Percentiles rank a stretch among this genome's conserved stretches.
phyloP scores from a whole-genome alignment of 495 filamentous ascomycete species.

The Patellaria atrata region DNA sequence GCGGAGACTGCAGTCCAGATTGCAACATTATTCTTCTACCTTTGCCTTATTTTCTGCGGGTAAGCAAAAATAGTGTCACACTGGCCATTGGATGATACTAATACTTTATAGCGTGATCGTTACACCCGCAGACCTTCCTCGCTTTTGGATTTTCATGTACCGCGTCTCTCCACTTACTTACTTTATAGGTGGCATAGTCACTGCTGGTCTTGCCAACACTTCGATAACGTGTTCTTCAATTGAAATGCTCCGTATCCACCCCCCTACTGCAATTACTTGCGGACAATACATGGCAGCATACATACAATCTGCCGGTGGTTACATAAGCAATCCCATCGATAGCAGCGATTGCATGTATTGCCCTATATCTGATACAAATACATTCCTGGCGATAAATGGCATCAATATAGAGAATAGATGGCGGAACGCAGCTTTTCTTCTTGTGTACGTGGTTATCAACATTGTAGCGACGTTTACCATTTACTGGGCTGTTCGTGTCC shows the following conservation, averaged over 20 bases:
- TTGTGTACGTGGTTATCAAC: constrained; percentile 6
- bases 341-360: constrained; percentile 5
- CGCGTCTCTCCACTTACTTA: constrained; percentile 8
- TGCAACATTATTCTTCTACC: constrained; percentile 9
- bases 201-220: constrained; percentile 6
- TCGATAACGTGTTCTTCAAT: constrained; percentile 6
- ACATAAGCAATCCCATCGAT: constrained; percentile 1
- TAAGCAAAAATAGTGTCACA: constrained; percentile 5
- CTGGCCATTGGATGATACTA: background rate
- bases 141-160: constrained; percentile 11
- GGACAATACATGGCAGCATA: background rate
- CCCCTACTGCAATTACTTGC: constrained; percentile 2
- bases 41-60: constrained; percentile 9
- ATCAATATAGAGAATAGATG: constrained; percentile 1
- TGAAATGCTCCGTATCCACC: constrained; percentile 5
- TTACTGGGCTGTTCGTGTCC: constrained; percentile 7
- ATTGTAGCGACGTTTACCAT: constrained; percentile 5
- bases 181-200: constrained; percentile 5
- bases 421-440: constrained; percentile 5
- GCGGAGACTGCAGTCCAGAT: constrained; percentile 9
- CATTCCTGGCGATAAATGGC: background rate
- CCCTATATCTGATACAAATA: constrained; percentile 3
- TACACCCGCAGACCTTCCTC: constrained; percentile 4
- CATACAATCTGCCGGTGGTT: constrained; percentile 4
- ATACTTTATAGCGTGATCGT: constrained; percentile 5